Evolutionary conservation across 768 basidiomycete genomes (phyloP).

Genomic region (Mycena pura): DNA sequence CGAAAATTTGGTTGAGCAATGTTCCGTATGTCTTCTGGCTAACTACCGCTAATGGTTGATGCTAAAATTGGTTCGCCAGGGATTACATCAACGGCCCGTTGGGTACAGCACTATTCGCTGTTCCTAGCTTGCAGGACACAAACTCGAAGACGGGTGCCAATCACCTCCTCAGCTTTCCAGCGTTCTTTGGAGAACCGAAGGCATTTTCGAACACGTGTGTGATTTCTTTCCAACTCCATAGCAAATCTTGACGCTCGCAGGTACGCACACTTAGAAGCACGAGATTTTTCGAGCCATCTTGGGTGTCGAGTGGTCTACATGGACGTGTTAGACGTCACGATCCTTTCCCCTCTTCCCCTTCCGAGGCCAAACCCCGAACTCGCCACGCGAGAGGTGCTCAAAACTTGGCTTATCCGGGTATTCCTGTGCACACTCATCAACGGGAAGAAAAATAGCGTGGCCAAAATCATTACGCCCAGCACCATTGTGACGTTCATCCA

Average conservation of each 20-base stretch:
- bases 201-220: neutral
- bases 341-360: neutral
- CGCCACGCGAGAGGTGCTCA: neutral
- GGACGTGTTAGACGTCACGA: neutral
- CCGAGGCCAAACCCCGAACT: neutral
- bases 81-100: neutral
- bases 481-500: constrained; percentile 41
- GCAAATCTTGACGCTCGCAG: neutral
- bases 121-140: neutral
- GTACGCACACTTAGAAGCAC: neutral
- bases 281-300: neutral
- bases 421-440: neutral
- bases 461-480: constrained; percentile 29
- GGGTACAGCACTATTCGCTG: neutral
- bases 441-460: neutral
- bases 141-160: neutral
- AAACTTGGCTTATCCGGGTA: neutral
- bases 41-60: neutral
- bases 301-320: neutral
- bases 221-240: neutral
- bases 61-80: neutral
- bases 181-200: neutral
- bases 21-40: neutral
- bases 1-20: neutral
- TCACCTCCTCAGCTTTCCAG: constrained; percentile 1